Evolutionary conservation across 1,284 basidiomycete species (phyloP).

Genomic region (Agroathelia rolfsii): DNA sequence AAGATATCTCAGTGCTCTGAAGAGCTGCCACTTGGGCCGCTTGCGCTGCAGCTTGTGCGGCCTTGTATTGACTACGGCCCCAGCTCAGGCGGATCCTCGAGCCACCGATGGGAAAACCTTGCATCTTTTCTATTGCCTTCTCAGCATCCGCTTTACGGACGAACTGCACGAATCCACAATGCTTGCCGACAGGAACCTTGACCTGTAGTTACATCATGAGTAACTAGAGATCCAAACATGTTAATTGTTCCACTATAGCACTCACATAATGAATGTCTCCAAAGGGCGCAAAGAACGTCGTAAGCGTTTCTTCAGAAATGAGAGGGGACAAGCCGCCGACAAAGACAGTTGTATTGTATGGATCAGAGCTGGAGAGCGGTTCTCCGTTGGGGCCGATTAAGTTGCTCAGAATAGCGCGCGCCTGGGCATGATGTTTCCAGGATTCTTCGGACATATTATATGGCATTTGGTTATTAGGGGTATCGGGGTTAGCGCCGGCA

Average conservation of each 20-base stretch:
- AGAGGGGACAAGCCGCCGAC: constrained; percentile 81
- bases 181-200: constrained; percentile 91
- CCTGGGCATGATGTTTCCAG: constrained; percentile 75
- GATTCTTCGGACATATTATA: constrained; percentile 62
- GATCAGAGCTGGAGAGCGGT: constrained; percentile 76
- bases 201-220: constrained; percentile 41
- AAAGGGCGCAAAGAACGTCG: constrained; percentile 83
- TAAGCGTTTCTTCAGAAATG: constrained; percentile 80
- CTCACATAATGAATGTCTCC: constrained; percentile 86
- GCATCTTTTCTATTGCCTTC: constrained; percentile 90
- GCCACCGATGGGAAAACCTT: constrained; percentile 88
- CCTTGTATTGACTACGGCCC: constrained; percentile 88
- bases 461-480: constrained; percentile 31
- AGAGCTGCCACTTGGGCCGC: constrained; percentile 66
- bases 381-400: constrained; percentile 77
- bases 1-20: constrained; percentile 27
- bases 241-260: too few species aligned
- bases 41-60: constrained; percentile 77
- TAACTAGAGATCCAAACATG: constrained; percentile 5
- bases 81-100: constrained; percentile 86
- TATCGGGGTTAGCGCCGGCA: too few species aligned
- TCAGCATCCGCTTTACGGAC: constrained; percentile 88
- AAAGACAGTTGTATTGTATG: constrained; percentile 89
- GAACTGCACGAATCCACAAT: constrained; percentile 94
- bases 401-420: constrained; percentile 68